Evolutionary conservation across 352 stramenopile genomes (phyloP), one percentile per base, ranked within the genome.

Genomic region (Pythium oligandrum): DNA sequence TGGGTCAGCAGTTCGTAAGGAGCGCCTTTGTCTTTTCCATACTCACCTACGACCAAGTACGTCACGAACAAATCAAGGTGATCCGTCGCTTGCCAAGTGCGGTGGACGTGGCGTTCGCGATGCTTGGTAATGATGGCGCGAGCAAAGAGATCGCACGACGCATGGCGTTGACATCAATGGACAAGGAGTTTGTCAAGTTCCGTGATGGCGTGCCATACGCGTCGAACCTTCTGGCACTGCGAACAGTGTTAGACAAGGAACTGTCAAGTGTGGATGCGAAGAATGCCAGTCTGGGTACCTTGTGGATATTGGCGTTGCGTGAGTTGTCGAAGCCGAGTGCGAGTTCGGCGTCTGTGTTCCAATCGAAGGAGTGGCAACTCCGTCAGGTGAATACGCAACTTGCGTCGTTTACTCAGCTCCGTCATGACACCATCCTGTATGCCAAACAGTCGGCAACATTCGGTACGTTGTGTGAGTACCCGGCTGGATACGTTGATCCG

Each of bases 21-120:
- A 66, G 53, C 46, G 62, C 62, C 35, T 70, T 70, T 35, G 49
- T 66, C 12, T 66, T 70, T n/a, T 66, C 57, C 31, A 58, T 59
- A 37, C 40, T 70, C 32, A 57, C 66, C 8, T 70, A 50, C 32
- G 62, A 70, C 32, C 48, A 63, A 43, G 53, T 70, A 1, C 3
- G 59, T 30, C 30, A 61, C 30, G 6, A 53, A 4, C 8, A 48
- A 5, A 26, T 33, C 0, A 68, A 68, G 17, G 55, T 68, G 1
- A 30, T 46, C 3, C 56, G 62, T n/a, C 56, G 62, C 6, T 45
- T 70, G n/a, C 57, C 62, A 0, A 66, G 57, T 43, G 62, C 57
- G 3, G 39, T 70, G 3, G 62, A 70, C 49, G 53, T 34, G 2
- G 53, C 42, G 6, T 70, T 70, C 40, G 57, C 62, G 1, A n/a